These are phyloP conservation scores for Elaeagnus macrophylla DNA, from an alignment of 306 rosid species.

Conservation along the genomic window DNA sequence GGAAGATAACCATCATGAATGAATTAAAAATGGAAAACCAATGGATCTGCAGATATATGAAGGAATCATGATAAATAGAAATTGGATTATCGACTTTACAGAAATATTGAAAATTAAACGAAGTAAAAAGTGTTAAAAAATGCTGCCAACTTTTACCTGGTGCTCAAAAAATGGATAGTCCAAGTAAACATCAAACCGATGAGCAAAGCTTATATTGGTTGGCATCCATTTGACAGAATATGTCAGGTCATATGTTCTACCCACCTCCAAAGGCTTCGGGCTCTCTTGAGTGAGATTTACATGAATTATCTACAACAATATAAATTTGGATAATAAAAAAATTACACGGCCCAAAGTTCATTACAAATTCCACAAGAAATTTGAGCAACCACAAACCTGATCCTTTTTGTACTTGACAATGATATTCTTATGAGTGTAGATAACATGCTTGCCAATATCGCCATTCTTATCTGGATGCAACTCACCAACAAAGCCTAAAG, in stretches of 20 bases:
- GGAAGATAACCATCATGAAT: slow-evolving; percentile 99
- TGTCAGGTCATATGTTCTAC: slow-evolving; percentile 62
- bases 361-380: slow-evolving; percentile 9
- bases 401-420: slow-evolving; percentile 72
- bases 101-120: too few relatives aligned
- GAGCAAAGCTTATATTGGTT: slow-evolving; percentile 72
- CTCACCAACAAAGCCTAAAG: slow-evolving; percentile 89
- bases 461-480: slow-evolving; percentile 66
- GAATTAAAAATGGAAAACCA: slow-evolving; percentile 99
- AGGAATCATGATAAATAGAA: not conserved
- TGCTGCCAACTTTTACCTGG: slow-evolving; percentile 48
- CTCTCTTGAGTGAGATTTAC: slow-evolving; percentile 77
- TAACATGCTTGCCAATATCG: slow-evolving; percentile 76
- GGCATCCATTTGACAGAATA: slow-evolving; percentile 80
- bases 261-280: slow-evolving; percentile 67
- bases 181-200: slow-evolving; percentile 88
- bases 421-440: slow-evolving; percentile 74
- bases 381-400: slow-evolving; percentile 54
- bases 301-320: slow-evolving; percentile 69
- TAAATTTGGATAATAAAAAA: slow-evolving; percentile 11
- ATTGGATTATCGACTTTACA: too few relatives aligned
- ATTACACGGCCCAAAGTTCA: slow-evolving; percentile 17
- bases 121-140: too few relatives aligned
- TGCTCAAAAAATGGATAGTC: slow-evolving; percentile 98
- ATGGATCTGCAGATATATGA: slow-evolving; percentile 62